phyloP scores from a whole-genome alignment of 441 rosid genomes.

The Pelargonium myrrhifolium region DNA sequence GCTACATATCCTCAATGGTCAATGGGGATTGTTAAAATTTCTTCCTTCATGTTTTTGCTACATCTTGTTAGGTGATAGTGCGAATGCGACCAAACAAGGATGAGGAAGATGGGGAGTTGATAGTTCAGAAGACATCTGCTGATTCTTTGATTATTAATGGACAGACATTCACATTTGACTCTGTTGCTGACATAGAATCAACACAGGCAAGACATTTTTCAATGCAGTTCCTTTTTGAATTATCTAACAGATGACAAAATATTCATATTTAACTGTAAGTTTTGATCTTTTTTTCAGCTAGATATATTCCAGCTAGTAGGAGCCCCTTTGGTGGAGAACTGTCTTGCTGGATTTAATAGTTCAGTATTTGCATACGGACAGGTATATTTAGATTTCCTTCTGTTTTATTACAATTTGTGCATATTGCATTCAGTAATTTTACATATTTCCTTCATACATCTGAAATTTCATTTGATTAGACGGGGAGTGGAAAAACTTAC shows the following conservation, averaged over 20 bases:
- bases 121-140: slow-evolving; percentile 50
- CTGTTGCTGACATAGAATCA: slow-evolving; percentile 68
- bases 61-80: slow-evolving; percentile 55
- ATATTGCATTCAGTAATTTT: slow-evolving; percentile 12
- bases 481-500: slow-evolving; percentile 98
- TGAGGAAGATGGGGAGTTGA: slow-evolving; percentile 59
- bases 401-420: slow-evolving; percentile 3
- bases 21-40: not conserved
- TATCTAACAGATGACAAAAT: slow-evolving; percentile 4
- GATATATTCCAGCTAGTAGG: slow-evolving; percentile 89
- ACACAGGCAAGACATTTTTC: slow-evolving; percentile 48
- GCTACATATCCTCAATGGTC: not conserved
- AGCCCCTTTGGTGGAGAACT: slow-evolving; percentile 88
- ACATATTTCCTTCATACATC: slow-evolving; percentile 10
- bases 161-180: slow-evolving; percentile 82
- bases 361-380: slow-evolving; percentile 99
- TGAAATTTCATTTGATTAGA: slow-evolving; percentile 40
- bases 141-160: slow-evolving; percentile 70
- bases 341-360: slow-evolving; percentile 97
- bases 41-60: not conserved
- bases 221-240: not conserved
- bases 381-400: slow-evolving; percentile 32
- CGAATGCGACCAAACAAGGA: slow-evolving; percentile 72
- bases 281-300: slow-evolving; percentile 38
- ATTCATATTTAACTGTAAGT: slow-evolving; percentile 6